Base-by-base conservation (phyloP, 441 rosid species). In the Adansonia grandidieri region DNA sequence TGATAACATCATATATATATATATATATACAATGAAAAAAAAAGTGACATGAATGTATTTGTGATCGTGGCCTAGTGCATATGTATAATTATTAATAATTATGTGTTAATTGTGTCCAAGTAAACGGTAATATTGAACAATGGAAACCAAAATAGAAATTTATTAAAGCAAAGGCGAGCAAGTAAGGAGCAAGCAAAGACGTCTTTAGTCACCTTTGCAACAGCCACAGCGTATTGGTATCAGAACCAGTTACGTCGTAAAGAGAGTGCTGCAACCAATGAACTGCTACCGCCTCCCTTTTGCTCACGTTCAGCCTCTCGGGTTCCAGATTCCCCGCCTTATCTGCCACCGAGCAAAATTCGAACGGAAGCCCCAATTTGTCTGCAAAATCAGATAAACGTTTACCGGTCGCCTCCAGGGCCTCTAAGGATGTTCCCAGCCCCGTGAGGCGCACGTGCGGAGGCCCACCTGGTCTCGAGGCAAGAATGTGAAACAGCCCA, bases 181-280 rank as follows among this genome's bases (percentile, higher is more conserved):
- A 57, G 9, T 0, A 9, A 57, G 5, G 6, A 44, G 47, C 15
- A 22, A 62, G 57, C n/a, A 75, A 47, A 37, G 2, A 73, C 20
- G 45, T 17, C 0, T 44, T 54, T 56, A 76, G 54, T 64, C 65
- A 96, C 97, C 99, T 90, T 79, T 94, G 97, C 83, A 96, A 79
- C 51, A 96, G 86, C 89, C 93, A 91, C 17, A 96, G 93, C 1
- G 92, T 89, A 60, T 91, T 93, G 75, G 94, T 61, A 81, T 96
- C 98, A 65, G 98, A 94, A 74, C 99, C 99, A 47, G 97, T 93
- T 61, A 96, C 95, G 71, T 94, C 99, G 86, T 96, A 96, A 28
- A 96, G 97, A 8, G 98, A 96, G 84, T 94, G 99, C 72, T 96
- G 99, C 83, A 96, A 83, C 99, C 97, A 91, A 78, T 96, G 99